These are phyloP conservation scores for Mycena venus DNA, from an alignment of 768 basidiomycete genomes.

Conservation along the genomic window DNA sequence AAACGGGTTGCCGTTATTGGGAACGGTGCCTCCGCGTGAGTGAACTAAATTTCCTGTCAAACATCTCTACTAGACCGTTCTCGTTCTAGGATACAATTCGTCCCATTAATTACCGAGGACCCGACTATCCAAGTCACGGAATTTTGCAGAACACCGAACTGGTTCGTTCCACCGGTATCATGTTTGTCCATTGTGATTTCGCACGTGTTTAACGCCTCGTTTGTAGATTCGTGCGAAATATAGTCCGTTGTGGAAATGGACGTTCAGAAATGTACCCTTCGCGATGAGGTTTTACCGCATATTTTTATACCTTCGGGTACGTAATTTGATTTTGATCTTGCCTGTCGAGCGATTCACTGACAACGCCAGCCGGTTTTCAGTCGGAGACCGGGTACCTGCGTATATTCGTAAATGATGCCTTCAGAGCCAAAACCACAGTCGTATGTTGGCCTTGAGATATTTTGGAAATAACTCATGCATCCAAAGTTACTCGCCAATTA, in stretches of 20 bases:
- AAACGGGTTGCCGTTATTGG: conserved; percentile 71
- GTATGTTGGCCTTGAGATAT: not conserved
- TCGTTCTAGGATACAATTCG: conserved; percentile 66
- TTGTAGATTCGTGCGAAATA: conserved; percentile 43
- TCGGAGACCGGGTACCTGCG: conserved; percentile 17
- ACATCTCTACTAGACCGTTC: not conserved
- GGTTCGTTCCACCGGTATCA: conserved; percentile 66
- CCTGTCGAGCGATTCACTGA: not conserved
- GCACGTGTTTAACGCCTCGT: not conserved
- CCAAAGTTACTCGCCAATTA: conserved; percentile 42
- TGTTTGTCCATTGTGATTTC: not conserved
- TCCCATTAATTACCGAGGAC: conserved; percentile 66
- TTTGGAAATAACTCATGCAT: not conserved
- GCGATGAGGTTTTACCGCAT: conserved; percentile 47
- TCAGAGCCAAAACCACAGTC: conserved; percentile 22
- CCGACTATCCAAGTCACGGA: conserved; percentile 65
- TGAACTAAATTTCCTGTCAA: not conserved
- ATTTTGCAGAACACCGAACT: conserved; percentile 72
- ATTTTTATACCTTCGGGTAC: conserved; percentile 33
- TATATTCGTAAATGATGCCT: conserved; percentile 8
- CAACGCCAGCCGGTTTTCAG: not conserved
- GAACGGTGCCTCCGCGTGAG: conserved; percentile 68
- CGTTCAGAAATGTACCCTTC: conserved; percentile 56
- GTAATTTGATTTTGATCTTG: not conserved
- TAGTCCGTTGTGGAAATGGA: conserved; percentile 51